phyloP scores from a whole-genome alignment of 2,329 filamentous ascomycete genomes.

The Aspergillus candidus region DNA sequence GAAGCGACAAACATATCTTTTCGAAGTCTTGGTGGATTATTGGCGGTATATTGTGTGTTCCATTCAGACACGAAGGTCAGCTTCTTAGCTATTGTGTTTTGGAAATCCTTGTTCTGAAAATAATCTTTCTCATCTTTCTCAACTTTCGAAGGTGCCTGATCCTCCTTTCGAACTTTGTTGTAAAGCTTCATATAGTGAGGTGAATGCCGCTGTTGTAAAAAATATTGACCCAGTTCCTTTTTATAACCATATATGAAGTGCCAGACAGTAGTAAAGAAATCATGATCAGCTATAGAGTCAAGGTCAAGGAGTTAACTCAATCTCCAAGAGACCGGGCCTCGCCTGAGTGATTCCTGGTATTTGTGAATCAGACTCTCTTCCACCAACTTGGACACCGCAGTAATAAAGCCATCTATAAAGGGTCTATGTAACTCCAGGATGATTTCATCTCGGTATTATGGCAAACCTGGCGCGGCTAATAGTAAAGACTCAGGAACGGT shows the following conservation, averaged over 20 bases:
- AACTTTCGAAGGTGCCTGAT: conserved; percentile 9
- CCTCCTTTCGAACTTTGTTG: conserved; percentile 9
- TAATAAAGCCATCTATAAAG: conserved; percentile 9
- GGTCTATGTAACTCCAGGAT: conserved; percentile 1
- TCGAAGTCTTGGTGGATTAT: conserved; percentile 8
- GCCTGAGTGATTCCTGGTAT: conserved; percentile 12
- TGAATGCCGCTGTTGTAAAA: conserved; percentile 6
- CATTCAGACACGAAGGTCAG: conserved; percentile 15
- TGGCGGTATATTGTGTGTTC: conserved; percentile 10
- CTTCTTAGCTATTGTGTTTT: conserved; percentile 14
- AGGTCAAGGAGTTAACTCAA: conserved; percentile 17
- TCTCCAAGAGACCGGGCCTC: conserved; percentile 8
- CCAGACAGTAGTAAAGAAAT: conserved; percentile 15
- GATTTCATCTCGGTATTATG: conserved; percentile 17
- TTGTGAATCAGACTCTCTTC: conserved; percentile 3
- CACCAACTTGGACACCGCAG: background rate
- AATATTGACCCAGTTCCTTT: conserved; percentile 5
- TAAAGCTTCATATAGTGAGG: conserved; percentile 12
- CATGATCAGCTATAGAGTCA: conserved; percentile 15
- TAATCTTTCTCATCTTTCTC: conserved; percentile 12
- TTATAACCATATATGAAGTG: background rate
- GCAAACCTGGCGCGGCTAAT: conserved; percentile 16
- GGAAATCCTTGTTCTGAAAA: conserved; percentile 9
- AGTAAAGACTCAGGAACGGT: conserved; percentile 17
- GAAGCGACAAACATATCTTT: conserved; percentile 16